Evolutionary conservation across 352 stramenopile species (phyloP).

Genomic region (Pythium angustatum): DNA sequence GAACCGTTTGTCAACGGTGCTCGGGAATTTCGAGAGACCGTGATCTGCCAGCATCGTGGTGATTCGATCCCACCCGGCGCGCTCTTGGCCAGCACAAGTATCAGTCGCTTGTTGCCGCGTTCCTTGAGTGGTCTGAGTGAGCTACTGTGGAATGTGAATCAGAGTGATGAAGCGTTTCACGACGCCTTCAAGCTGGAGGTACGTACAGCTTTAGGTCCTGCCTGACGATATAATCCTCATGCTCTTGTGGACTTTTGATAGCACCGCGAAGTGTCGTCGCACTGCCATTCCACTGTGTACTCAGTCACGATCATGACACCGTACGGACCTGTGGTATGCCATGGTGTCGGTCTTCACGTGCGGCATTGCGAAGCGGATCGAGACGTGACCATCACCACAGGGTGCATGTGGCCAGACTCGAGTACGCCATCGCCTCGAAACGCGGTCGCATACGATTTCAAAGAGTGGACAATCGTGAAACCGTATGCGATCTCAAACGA

Average conservation of each 20-base stretch:
- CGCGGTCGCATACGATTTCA: constrained; percentile 11
- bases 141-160: constrained; percentile 15
- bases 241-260: neutral
- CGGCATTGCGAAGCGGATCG: constrained; percentile 2
- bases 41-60: neutral
- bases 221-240: neutral
- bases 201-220: neutral
- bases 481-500: neutral
- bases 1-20: neutral
- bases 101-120: neutral
- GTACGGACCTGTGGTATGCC: neutral
- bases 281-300: constrained; percentile 3
- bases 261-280: constrained; percentile 2
- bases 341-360: constrained; percentile 3
- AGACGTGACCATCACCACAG: constrained; percentile 5
- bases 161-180: constrained; percentile 5
- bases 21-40: constrained; percentile 3
- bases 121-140: neutral
- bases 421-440: constrained; percentile 6
- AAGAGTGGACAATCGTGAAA: constrained; percentile 7
- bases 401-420: constrained; percentile 11
- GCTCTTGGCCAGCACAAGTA: neutral
- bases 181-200: constrained; percentile 10
- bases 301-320: constrained; percentile 7
- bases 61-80: neutral